These are phyloP conservation scores for Kazachstania martiniae DNA, from an alignment of 805 yeast genomes.

Conservation along the genomic window DNA sequence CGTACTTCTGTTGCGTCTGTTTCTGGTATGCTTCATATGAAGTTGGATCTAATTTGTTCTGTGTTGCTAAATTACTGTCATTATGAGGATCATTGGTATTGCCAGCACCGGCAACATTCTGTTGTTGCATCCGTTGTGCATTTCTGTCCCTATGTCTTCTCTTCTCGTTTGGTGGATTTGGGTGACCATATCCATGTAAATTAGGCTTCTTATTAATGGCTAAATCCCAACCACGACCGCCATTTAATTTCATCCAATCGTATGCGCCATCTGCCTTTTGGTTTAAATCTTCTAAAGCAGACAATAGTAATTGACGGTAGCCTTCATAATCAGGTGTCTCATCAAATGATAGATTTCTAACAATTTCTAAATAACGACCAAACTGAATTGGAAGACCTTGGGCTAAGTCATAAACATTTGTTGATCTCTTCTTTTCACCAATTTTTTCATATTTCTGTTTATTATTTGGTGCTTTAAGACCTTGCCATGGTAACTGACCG, in stretches of 20 bases:
- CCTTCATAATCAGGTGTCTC: constrained; percentile 92
- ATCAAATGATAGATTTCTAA: constrained; percentile 82
- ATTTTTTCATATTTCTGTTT: constrained; percentile 83
- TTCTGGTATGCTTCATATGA: constrained; percentile 31
- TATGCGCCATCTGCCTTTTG: constrained; percentile 77
- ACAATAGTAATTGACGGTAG: constrained; percentile 64
- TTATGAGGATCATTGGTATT: constrained; percentile 6
- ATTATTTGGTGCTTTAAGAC: constrained; percentile 80
- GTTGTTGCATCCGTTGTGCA: constrained; percentile 13
- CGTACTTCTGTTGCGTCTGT: constrained; percentile 28
- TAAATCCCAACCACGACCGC: constrained; percentile 94
- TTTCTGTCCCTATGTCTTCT: constrained; percentile 21
- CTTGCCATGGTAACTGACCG: constrained; percentile 84
- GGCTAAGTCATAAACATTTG: constrained; percentile 77
- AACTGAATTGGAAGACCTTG: constrained; percentile 86
- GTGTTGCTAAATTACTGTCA: constrained; percentile 11
- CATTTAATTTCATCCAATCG: constrained; percentile 96
- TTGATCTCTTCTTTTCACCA: constrained; percentile 89
- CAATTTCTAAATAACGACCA: constrained; percentile 82
- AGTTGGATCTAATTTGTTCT: constrained; percentile 32
- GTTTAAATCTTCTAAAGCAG: constrained; percentile 63
- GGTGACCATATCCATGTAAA: constrained; percentile 92
- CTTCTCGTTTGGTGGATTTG: constrained; percentile 62
- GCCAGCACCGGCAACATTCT: constrained; percentile 3
- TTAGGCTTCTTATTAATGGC: constrained; percentile 84